Evolutionary conservation across 768 basidiomycete genomes (phyloP).

Genomic region (Rhodosporidiobolus odoratus): DNA sequence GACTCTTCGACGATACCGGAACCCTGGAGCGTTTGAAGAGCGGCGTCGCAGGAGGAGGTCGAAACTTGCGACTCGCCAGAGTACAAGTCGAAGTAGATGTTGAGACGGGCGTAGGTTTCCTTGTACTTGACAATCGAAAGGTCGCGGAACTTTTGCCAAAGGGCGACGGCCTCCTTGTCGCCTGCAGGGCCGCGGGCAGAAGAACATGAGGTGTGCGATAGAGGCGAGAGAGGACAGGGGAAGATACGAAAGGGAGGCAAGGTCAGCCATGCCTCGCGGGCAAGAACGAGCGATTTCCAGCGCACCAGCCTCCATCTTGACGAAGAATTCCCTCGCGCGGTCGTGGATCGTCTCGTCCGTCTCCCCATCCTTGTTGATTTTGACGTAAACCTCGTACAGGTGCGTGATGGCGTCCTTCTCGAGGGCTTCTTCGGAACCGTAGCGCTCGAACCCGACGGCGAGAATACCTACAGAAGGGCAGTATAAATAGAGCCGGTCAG

Average conservation of each 20-base stretch:
- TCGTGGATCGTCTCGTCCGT: constrained; percentile 36
- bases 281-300: no score
- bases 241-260: no score
- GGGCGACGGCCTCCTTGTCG: constrained; percentile 70
- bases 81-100: constrained; percentile 86
- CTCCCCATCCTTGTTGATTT: constrained; percentile 69
- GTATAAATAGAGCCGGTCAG: no score
- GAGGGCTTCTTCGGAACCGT: constrained; percentile 74
- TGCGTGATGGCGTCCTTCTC: constrained; percentile 88
- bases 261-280: no score
- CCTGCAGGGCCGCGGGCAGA: constrained; percentile 44
- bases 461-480: constrained; percentile 62
- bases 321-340: constrained; percentile 78
- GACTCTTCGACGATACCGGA: constrained; percentile 64
- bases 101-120: constrained; percentile 79
- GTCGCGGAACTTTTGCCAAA: constrained; percentile 91
- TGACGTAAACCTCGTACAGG: constrained; percentile 87
- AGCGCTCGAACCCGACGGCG: constrained; percentile 83
- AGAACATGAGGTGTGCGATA: no score
- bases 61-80: constrained; percentile 63
- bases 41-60: constrained; percentile 56
- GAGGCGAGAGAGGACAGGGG: not conserved
- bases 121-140: constrained; percentile 83
- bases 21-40: constrained; percentile 62
- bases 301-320: constrained; percentile 61